phyloP scores from a whole-genome alignment of 208 protist genomes.

The Crithidia bombi region DNA sequence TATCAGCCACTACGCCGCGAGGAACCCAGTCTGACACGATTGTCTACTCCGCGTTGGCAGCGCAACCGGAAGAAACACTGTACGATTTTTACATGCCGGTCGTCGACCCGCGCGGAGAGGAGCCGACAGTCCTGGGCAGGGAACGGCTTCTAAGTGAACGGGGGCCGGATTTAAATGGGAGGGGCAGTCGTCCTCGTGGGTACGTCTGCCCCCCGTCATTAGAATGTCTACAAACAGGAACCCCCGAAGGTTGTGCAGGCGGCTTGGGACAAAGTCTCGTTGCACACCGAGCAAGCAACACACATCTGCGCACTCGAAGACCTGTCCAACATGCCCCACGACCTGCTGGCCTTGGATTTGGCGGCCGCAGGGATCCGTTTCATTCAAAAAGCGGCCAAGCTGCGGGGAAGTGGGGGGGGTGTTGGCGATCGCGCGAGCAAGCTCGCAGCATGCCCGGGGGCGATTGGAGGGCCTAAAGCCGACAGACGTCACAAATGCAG shows the following conservation, averaged over 20 bases:
- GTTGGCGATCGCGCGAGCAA: too few species aligned
- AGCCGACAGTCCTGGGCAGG: neutral
- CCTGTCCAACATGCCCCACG: constrained; percentile 1
- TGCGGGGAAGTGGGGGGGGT: neutral
- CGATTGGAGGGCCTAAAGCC: neutral
- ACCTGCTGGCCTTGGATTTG: neutral
- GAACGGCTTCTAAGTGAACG: neutral
- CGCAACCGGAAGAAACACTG: neutral
- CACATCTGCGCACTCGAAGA: neutral
- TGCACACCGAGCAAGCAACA: neutral
- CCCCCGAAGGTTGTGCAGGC: neutral
- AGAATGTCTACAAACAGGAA: neutral
- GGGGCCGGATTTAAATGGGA: constrained; percentile 2
- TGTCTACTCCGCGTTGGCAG: neutral
- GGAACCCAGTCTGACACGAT: neutral
- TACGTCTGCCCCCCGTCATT: constrained; percentile 9
- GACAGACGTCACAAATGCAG: constrained; percentile 3
- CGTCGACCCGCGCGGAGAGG: neutral
- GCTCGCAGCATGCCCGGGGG: neutral
- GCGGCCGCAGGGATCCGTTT: neutral
- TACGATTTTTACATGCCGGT: neutral
- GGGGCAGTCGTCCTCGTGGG: constrained; percentile 1
- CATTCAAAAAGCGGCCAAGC: neutral
- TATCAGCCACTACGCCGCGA: neutral
- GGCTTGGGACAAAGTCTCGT: constrained; percentile 4